Percentiles rank a stretch among this genome's conserved stretches.
Conservation (phyloP, 2,329 filamentous ascomycete species). For the Pseudogymnoascus sp. region DNA sequence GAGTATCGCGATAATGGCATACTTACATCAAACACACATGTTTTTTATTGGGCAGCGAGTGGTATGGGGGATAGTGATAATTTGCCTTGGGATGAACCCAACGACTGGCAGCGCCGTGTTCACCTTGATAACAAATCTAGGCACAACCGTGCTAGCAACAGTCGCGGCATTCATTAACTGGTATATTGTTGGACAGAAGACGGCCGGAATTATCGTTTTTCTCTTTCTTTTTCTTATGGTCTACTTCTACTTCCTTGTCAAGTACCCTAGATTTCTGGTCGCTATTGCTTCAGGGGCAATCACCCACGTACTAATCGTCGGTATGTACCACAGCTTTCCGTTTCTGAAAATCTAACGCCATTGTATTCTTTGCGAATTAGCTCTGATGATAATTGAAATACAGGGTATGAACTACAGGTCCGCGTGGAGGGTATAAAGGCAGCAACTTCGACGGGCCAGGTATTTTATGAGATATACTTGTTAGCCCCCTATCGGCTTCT, state of each 20-base stretch:
- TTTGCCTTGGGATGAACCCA: conserved; percentile 19
- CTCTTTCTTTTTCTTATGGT: conserved; percentile 35
- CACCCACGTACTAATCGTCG: conserved; percentile 43
- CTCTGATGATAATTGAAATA: not conserved
- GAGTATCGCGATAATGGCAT: conserved; percentile 60
- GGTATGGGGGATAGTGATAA: conserved; percentile 68
- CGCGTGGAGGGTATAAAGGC: conserved; percentile 41
- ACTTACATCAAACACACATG: conserved; percentile 52
- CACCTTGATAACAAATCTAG: conserved; percentile 57
- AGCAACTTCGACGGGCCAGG: conserved; percentile 54
- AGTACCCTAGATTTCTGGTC: conserved; percentile 52
- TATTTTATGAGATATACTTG: conserved; percentile 59
- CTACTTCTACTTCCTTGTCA: conserved; percentile 52
- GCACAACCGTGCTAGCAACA: conserved; percentile 59
- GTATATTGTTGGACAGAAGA: conserved; percentile 60
- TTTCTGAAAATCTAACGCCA: not conserved
- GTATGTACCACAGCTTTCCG: conserved; percentile 9
- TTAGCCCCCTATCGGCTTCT: conserved; percentile 64
- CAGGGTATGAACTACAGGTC: conserved; percentile 18
- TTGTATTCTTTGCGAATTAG: not conserved
- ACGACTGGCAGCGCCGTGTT: conserved; percentile 61
- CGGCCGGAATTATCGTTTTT: conserved; percentile 58
- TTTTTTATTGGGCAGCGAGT: conserved; percentile 64
- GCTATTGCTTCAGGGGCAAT: conserved; percentile 53
- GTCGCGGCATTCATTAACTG: conserved; percentile 55